These are phyloP conservation scores for Monosporascus cannonballus DNA, from an alignment of 2,329 filamentous ascomycete genomes.

Conservation along the genomic window DNA sequence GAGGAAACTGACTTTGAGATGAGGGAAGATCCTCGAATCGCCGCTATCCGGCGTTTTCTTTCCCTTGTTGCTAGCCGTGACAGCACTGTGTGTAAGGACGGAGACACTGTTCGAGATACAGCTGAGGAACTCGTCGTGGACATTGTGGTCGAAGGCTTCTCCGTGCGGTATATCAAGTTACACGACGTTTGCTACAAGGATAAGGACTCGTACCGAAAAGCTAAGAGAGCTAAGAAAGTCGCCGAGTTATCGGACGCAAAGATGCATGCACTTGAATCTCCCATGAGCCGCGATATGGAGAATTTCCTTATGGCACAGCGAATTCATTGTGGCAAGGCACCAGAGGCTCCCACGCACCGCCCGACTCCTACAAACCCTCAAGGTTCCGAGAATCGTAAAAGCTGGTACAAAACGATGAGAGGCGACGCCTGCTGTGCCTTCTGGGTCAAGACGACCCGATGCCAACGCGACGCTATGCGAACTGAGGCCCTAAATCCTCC, in stretches of 20 bases:
- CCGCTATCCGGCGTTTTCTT: neutral
- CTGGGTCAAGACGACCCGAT: slow-evolving; percentile 5
- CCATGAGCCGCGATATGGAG: slow-evolving; percentile 3
- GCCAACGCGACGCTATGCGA: slow-evolving; percentile 4
- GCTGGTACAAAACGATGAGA: slow-evolving; percentile 4
- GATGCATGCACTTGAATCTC: slow-evolving; percentile 3
- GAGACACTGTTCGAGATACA: slow-evolving; percentile 1
- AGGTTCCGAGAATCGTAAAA: slow-evolving; percentile 1
- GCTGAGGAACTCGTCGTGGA: slow-evolving; percentile 1
- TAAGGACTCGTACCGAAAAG: slow-evolving; percentile 2
- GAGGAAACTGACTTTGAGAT: slow-evolving; percentile 2
- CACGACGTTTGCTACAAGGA: slow-evolving; percentile 1
- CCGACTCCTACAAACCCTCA: neutral
- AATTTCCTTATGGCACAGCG: slow-evolving; percentile 5
- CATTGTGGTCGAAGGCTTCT: neutral
- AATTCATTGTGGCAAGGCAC: slow-evolving; percentile 2
- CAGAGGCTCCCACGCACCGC: slow-evolving; percentile 3
- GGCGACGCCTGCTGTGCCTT: slow-evolving; percentile 1
- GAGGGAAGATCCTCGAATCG: slow-evolving; percentile 1
- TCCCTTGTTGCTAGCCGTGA: neutral
- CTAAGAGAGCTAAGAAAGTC: slow-evolving; percentile 1
- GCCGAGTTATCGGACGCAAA: neutral
- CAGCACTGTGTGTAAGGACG: neutral
- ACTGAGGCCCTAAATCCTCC: neutral
- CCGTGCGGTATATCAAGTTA: neutral